Conservation (phyloP, 177 flowering plant genomes). For the Vitis hybrid region DNA sequence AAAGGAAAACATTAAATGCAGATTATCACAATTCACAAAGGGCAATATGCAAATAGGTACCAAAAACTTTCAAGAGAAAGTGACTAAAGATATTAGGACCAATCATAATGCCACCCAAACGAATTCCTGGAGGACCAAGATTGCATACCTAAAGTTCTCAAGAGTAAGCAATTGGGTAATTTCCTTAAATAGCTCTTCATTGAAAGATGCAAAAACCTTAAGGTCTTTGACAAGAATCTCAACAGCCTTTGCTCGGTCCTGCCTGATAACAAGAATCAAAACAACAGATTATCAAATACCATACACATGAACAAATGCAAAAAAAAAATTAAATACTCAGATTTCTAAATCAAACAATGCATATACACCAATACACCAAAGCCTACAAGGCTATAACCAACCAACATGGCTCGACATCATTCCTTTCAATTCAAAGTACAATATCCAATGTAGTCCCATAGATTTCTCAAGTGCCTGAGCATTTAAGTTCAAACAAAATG, state of each 20-base stretch:
- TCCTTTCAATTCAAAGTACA: background rate
- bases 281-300: background rate
- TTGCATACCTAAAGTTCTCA: slow-evolving; percentile 60
- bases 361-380: background rate
- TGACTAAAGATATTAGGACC: background rate
- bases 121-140: background rate
- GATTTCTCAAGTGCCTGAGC: background rate
- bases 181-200: slow-evolving; percentile 77
- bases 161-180: slow-evolving; percentile 68
- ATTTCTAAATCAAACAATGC: background rate
- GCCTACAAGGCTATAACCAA: background rate
- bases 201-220: slow-evolving; percentile 66
- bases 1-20: background rate
- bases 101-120: background rate
- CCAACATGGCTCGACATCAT: background rate
- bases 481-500: background rate
- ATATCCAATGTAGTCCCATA: background rate
- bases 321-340: background rate
- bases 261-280: slow-evolving; percentile 23
- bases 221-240: slow-evolving; percentile 72
- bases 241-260: slow-evolving; percentile 68
- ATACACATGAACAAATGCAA: background rate
- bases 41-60: no score
- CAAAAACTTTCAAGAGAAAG: no score
- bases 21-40: background rate